Base-by-base conservation (phyloP, 2,329 filamentous ascomycete genomes). In the Pestalotiopsis sp. region DNA sequence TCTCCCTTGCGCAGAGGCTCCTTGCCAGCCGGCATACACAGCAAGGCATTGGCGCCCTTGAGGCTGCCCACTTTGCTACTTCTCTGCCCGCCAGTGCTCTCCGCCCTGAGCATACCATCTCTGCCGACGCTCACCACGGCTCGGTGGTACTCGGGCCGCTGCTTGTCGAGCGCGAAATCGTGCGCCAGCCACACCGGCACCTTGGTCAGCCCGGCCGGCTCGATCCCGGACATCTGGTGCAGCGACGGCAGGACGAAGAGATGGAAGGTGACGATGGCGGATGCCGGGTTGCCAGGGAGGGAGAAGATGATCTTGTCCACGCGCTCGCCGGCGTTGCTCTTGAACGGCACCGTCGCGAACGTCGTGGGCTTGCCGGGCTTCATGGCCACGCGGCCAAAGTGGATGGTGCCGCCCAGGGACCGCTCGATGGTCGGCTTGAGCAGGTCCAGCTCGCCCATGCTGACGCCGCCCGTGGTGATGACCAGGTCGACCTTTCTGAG, bases 361-460 rank as follows among this genome's bases (percentile, higher is more conserved):
- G 96, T 99, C 0, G 95, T 98, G 2, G 96, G 96, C 81, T 98
- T 99, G 4, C 96, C 96, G 0, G 96, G 96, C 83, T 99, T 99
- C 96, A 99, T 98, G 67, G 92, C 89, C 2, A 99, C 96, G 3
- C 96, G 92, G 27, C 96, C 96, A 75, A 99, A 99, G 80, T 98
- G 96, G 73, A 99, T 97, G 0, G 91, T 96, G 7, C 96, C 96
- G 68, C 94, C 94, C 1, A 99, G 88, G 1, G 90, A 86, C 57
- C 95, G 91, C 83, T 98, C 96, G 75, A 99, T 93, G 0, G 95
- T 98, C 0, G 96, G 95, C 79, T 99, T 99, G 23, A 99, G 89
- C 7, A 99, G 90, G 80, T 99, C 96, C 2, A 98, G 89, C 81
- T 99, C 96, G 68, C 96, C 96, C 96, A 99, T 99, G 11, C 93